Conservation (phyloP, 2,329 filamentous ascomycete species). For the Intubia oerlemansii region DNA sequence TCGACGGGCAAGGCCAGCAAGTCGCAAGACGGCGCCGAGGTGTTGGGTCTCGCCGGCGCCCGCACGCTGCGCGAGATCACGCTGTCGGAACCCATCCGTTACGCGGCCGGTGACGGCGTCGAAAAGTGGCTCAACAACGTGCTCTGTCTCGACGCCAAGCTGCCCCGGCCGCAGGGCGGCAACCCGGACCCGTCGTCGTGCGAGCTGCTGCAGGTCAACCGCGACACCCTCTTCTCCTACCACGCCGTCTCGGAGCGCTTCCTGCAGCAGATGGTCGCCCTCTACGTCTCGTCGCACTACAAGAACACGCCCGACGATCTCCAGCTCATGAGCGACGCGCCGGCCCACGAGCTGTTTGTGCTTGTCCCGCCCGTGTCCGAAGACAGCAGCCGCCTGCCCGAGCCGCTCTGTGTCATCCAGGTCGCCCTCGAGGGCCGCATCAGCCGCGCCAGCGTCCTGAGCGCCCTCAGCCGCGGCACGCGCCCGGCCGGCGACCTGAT, state of each 20-base stretch:
- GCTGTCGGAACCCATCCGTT: constrained; percentile 82
- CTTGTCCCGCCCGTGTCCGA: constrained; percentile 72
- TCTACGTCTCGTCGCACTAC: constrained; percentile 94
- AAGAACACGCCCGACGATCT: constrained; percentile 96
- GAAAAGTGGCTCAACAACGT: constrained; percentile 94
- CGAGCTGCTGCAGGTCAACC: constrained; percentile 82
- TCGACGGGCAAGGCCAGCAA: constrained; percentile 55
- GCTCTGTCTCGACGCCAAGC: constrained; percentile 78
- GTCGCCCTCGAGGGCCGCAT: constrained; percentile 89
- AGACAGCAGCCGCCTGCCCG: constrained; percentile 57
- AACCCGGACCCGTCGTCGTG: constrained; percentile 83
- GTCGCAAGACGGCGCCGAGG: constrained; percentile 29
- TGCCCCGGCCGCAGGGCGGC: constrained; percentile 54
- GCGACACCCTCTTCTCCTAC: constrained; percentile 94
- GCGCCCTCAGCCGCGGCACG: constrained; percentile 72
- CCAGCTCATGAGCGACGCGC: constrained; percentile 96
- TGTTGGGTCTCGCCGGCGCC: too few relatives aligned
- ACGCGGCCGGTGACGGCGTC: constrained; percentile 72
- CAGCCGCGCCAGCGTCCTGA: constrained; percentile 78
- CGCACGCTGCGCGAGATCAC: constrained; percentile 82
- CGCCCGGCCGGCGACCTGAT: constrained; percentile 84
- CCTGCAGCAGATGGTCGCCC: constrained; percentile 90
- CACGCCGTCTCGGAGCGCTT: constrained; percentile 95
- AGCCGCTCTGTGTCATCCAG: constrained; percentile 87
- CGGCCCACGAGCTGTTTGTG: constrained; percentile 89